Conservation (phyloP, 805 yeast species). For the Lipomyces orientalis region DNA sequence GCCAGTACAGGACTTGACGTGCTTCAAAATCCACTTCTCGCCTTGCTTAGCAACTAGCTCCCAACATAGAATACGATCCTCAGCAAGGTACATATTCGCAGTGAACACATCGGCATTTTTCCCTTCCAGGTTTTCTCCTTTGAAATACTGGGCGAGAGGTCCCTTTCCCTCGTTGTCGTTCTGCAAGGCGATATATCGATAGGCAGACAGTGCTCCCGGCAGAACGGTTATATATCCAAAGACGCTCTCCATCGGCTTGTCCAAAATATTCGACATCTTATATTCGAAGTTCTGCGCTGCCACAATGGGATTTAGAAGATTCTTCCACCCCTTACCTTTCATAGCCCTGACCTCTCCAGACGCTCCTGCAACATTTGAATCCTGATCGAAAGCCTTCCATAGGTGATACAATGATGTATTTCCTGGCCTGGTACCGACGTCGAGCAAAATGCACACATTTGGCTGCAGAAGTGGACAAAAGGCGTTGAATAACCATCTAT, state of each 20-base stretch:
- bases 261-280: slow-evolving; percentile 91
- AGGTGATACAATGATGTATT: slow-evolving; percentile 84
- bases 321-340: slow-evolving; percentile 87
- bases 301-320: slow-evolving; percentile 74
- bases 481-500: slow-evolving; percentile 96
- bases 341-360: slow-evolving; percentile 97
- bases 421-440: slow-evolving; percentile 98
- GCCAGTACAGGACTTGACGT: slow-evolving; percentile 87
- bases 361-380: slow-evolving; percentile 97
- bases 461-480: slow-evolving; percentile 92
- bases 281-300: slow-evolving; percentile 98
- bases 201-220: slow-evolving; percentile 97
- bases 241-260: slow-evolving; percentile 92
- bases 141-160: slow-evolving; percentile 85
- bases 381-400: slow-evolving; percentile 97
- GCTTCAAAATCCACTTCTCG: slow-evolving; percentile 76
- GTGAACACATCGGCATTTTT: slow-evolving; percentile 80
- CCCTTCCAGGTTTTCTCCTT: slow-evolving; percentile 83
- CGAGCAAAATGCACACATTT: slow-evolving; percentile 83
- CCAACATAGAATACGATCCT: slow-evolving; percentile 93
- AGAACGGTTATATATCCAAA: slow-evolving; percentile 94
- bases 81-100: slow-evolving; percentile 96
- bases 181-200: slow-evolving; percentile 78
- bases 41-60: slow-evolving; percentile 86
- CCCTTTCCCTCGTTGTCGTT: slow-evolving; percentile 72